These are phyloP conservation scores for Parascedosporium putredinis DNA, from an alignment of 2,329 filamentous ascomycete species.

Conservation along the genomic window DNA sequence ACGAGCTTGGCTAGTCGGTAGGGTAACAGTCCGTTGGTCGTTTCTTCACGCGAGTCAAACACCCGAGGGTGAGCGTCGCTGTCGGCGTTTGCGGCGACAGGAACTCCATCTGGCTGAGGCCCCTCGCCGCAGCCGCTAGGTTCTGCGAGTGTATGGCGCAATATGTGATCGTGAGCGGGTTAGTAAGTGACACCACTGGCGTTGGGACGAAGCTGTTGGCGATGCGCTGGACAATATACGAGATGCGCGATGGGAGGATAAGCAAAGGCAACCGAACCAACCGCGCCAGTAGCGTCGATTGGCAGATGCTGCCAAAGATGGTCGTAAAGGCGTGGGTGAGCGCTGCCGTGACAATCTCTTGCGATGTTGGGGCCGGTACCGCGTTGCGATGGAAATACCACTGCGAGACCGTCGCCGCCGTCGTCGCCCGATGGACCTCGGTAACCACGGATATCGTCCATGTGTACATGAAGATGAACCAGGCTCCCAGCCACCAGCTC, in stretches of 20 bases:
- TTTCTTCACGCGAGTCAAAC: conserved; percentile 31
- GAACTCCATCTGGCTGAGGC: conserved; percentile 72
- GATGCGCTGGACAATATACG: conserved; percentile 57
- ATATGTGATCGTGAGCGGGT: conserved; percentile 86
- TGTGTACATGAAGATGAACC: conserved; percentile 87
- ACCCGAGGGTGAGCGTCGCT: conserved; percentile 55
- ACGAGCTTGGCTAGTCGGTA: conserved; percentile 88
- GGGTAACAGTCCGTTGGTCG: conserved; percentile 54
- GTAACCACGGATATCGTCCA: conserved; percentile 87
- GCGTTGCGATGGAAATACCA: conserved; percentile 97
- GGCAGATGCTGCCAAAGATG: conserved; percentile 83
- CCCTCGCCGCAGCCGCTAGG: conserved; percentile 65
- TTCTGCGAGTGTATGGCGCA: conserved; percentile 87
- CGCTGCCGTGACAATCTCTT: conserved; percentile 73
- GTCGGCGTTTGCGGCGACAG: conserved; percentile 63
- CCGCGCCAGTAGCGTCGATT: conserved; percentile 73
- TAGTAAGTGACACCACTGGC: conserved; percentile 75
- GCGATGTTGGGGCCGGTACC: conserved; percentile 64
- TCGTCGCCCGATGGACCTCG: conserved; percentile 81
- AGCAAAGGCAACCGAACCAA: conserved; percentile 77
- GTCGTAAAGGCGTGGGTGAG: conserved; percentile 72
- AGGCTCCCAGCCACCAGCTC: conserved; percentile 91
- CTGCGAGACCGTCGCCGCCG: conserved; percentile 89
- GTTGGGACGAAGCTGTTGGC: conserved; percentile 76
- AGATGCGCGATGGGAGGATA: conserved; percentile 62